Percentiles rank a stretch among this genome's conserved stretches.
phyloP scores from a whole-genome alignment of 2,329 filamentous ascomycete species.

The Fusarium sp. region DNA sequence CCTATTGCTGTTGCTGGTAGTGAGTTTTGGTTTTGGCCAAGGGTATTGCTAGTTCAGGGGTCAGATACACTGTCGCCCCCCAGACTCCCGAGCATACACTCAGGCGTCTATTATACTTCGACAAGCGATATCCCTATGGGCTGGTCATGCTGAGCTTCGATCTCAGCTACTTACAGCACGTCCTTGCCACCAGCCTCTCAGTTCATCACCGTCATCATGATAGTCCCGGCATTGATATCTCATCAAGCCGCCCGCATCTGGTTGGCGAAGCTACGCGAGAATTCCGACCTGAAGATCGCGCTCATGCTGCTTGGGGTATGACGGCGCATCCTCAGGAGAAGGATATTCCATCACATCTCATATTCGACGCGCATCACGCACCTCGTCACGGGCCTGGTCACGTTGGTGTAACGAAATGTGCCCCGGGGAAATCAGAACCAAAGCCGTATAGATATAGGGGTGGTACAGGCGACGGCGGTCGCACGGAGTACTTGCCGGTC shows the following conservation, averaged over 20 bases:
- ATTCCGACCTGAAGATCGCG: conserved; percentile 15
- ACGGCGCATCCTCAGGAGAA: conserved; percentile 17
- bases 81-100: background rate
- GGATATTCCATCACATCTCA: conserved; percentile 19
- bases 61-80: background rate
- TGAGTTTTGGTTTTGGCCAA: background rate
- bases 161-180: background rate
- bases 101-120: background rate
- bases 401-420: conserved; percentile 24
- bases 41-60: background rate
- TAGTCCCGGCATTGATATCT: conserved; percentile 3
- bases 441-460: background rate
- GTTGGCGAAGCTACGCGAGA: conserved; percentile 37
- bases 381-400: conserved; percentile 25
- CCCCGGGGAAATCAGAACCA: background rate
- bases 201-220: background rate
- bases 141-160: background rate
- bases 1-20: background rate
- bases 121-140: background rate
- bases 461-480: conserved; percentile 4
- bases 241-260: conserved; percentile 7
- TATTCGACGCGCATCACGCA: conserved; percentile 17
- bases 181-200: background rate
- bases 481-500: background rate
- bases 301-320: conserved; percentile 25